Evolutionary conservation across 2,329 filamentous ascomycete species (phyloP).

Genomic region (Colletotrichum orchidophilum): DNA sequence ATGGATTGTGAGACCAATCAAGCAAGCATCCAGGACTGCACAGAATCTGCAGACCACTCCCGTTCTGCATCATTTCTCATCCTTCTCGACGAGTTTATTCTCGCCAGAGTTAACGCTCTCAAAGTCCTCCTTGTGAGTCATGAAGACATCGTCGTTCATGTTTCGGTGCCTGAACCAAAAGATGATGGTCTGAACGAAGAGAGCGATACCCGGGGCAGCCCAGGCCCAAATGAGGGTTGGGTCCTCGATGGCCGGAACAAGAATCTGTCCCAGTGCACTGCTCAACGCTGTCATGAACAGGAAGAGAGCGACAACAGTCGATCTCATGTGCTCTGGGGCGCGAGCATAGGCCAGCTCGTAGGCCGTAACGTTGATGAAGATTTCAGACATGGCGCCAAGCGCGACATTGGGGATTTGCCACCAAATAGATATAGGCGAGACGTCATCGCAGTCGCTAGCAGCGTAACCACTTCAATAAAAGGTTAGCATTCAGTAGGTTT

Average conservation of each 20-base stretch:
- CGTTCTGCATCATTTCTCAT: background rate
- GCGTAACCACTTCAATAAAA: slow-evolving; percentile 47
- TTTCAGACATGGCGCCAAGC: slow-evolving; percentile 63
- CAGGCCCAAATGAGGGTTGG: slow-evolving; percentile 43
- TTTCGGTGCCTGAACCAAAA: slow-evolving; percentile 39
- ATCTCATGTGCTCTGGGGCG: slow-evolving; percentile 72
- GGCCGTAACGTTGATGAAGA: slow-evolving; percentile 69
- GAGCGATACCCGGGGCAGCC: slow-evolving; percentile 39
- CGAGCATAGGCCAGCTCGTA: slow-evolving; percentile 76
- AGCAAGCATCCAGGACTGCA: background rate
- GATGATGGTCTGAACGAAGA: slow-evolving; percentile 37
- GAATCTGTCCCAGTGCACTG: slow-evolving; percentile 56
- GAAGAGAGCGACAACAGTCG: slow-evolving; percentile 64
- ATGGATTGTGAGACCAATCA: background rate
- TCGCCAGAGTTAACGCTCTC: background rate
- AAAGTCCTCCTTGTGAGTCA: slow-evolving; percentile 26
- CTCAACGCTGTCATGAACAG: slow-evolving; percentile 68
- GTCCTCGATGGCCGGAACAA: slow-evolving; percentile 53
- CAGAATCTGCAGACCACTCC: background rate
- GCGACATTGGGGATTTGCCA: slow-evolving; percentile 58
- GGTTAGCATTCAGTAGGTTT: background rate
- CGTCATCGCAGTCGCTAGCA: slow-evolving; percentile 50
- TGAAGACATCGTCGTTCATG: slow-evolving; percentile 36
- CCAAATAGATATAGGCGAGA: slow-evolving; percentile 60
- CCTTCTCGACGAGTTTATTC: slow-evolving; percentile 5